Evolutionary conservation across 495 filamentous ascomycete genomes (phyloP).

Genomic region (Pseudoneurospora amorphoporcata): DNA sequence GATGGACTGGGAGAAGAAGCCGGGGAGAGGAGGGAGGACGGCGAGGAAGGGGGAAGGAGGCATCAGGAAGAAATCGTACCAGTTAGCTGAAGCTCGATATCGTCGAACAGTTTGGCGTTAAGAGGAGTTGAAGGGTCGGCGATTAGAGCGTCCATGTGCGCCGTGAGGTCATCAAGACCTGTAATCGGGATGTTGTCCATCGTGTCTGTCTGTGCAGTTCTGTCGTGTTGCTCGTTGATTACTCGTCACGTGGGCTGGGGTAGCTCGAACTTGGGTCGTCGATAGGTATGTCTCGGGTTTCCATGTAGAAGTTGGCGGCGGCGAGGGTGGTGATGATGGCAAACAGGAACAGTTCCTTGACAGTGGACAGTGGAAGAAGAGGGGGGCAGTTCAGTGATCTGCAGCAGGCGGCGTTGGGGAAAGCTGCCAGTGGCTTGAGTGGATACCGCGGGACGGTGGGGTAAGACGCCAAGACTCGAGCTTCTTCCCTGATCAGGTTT

Average conservation of each 20-base stretch:
- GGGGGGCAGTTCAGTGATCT: neutral
- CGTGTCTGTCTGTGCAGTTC: neutral
- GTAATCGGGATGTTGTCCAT: conserved; percentile 29
- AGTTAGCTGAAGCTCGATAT: conserved; percentile 44
- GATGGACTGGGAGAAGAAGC: too few relatives aligned
- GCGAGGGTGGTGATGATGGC: neutral
- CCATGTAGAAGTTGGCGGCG: neutral
- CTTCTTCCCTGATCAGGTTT: neutral
- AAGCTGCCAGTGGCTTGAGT: neutral
- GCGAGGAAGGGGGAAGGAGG: neutral
- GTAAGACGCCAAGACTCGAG: neutral
- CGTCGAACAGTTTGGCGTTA: conserved; percentile 40
- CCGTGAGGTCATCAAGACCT: conserved; percentile 39
- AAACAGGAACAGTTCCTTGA: neutral
- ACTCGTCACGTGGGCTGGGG: neutral
- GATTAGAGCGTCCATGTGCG: conserved; percentile 38
- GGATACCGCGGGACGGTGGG: neutral
- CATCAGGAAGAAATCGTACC: conserved; percentile 15
- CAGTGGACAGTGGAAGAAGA: neutral
- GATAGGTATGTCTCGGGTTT: neutral
- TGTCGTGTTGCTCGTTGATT: neutral
- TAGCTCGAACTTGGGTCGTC: neutral
- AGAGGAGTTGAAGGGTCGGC: conserved; percentile 25
- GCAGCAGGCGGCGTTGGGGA: neutral
- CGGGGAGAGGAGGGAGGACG: neutral